Conservation (phyloP, 2,329 filamentous ascomycete genomes). For the Polytolypa hystricis region DNA sequence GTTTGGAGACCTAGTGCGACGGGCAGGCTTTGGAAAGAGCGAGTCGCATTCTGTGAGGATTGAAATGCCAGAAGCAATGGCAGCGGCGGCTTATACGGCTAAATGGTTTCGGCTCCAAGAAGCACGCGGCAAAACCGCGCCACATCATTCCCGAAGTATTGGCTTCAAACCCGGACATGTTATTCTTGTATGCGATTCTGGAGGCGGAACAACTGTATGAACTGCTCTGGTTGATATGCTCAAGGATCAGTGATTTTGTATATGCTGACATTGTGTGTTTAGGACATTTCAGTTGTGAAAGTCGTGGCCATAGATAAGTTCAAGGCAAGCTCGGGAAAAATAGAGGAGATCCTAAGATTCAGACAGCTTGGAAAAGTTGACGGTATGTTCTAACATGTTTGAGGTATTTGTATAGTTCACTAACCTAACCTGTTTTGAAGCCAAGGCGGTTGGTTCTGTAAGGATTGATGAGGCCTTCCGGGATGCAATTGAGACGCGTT, state of each 20-base stretch:
- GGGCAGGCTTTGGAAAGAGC: slow-evolving; percentile 1
- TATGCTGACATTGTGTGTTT: neutral
- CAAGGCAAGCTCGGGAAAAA: neutral
- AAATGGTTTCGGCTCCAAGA: too few relatives aligned
- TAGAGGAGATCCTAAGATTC: slow-evolving; percentile 2
- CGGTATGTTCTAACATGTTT: neutral
- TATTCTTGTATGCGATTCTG: slow-evolving; percentile 5
- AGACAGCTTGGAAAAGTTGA: slow-evolving; percentile 2
- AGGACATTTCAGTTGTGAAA: slow-evolving; percentile 4
- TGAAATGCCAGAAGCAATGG: slow-evolving; percentile 1
- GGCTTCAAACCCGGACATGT: too few relatives aligned
- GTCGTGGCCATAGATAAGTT: neutral
- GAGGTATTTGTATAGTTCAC: neutral
- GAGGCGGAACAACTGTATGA: slow-evolving; percentile 5
- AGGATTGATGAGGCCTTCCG: slow-evolving; percentile 4
- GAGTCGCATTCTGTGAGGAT: slow-evolving; percentile 3
- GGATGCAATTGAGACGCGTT: neutral
- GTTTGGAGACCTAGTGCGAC: slow-evolving; percentile 1
- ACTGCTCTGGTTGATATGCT: too few relatives aligned
- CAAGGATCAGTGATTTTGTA: too few relatives aligned
- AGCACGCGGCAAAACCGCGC: too few relatives aligned
- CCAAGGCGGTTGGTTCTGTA: slow-evolving; percentile 4
- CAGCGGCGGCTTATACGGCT: slow-evolving; percentile 3
- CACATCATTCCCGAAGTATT: too few relatives aligned
- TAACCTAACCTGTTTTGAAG: neutral